A percentile compares a stretch with the other conserved stretches of the same genome.
Conservation (phyloP, 805 yeast species). For the Cyberlindnera nakhonratchasimensis region DNA sequence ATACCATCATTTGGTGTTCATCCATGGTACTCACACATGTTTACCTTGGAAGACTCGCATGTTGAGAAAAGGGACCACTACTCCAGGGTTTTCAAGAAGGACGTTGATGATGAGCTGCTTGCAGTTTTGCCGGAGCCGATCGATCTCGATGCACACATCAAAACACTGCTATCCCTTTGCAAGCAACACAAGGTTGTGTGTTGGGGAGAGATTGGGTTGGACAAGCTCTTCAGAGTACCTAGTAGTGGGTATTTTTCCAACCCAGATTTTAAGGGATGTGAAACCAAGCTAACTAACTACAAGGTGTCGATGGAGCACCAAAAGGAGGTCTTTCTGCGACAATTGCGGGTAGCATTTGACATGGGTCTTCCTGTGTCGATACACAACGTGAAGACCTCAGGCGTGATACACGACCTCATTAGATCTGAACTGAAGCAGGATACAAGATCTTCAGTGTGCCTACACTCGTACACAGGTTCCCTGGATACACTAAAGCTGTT, state of each 20-base stretch:
- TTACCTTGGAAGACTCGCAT: slow-evolving; percentile 29
- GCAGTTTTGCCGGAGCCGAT: slow-evolving; percentile 60
- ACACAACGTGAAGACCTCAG: slow-evolving; percentile 84
- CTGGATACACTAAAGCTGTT: slow-evolving; percentile 57
- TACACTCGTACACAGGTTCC: slow-evolving; percentile 89
- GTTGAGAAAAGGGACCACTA: slow-evolving; percentile 54
- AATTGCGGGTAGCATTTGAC: slow-evolving; percentile 52
- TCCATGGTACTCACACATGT: slow-evolving; percentile 86
- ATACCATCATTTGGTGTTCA: slow-evolving; percentile 70
- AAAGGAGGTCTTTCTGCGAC: slow-evolving; percentile 42
- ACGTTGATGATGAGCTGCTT: slow-evolving; percentile 35
- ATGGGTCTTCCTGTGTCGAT: slow-evolving; percentile 56
- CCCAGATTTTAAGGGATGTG: slow-evolving; percentile 10
- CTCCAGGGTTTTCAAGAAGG: slow-evolving; percentile 41
- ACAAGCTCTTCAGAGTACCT: slow-evolving; percentile 70
- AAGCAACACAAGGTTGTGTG: slow-evolving; percentile 30
- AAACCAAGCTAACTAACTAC: slow-evolving; percentile 36
- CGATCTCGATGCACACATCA: slow-evolving; percentile 34
- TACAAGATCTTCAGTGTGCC: slow-evolving; percentile 43
- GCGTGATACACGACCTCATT: slow-evolving; percentile 48
- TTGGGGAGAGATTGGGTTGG: slow-evolving; percentile 92
- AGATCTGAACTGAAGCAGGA: slow-evolving; percentile 14
- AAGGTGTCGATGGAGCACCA: slow-evolving; percentile 70
- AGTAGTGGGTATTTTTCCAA: slow-evolving; percentile 50
- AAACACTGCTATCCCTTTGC: slow-evolving; percentile 15